Evolutionary conservation across 2,329 filamentous ascomycete species (phyloP), one percentile per base, ranked within the genome.

Genomic region (Exophiala alcalophila): DNA sequence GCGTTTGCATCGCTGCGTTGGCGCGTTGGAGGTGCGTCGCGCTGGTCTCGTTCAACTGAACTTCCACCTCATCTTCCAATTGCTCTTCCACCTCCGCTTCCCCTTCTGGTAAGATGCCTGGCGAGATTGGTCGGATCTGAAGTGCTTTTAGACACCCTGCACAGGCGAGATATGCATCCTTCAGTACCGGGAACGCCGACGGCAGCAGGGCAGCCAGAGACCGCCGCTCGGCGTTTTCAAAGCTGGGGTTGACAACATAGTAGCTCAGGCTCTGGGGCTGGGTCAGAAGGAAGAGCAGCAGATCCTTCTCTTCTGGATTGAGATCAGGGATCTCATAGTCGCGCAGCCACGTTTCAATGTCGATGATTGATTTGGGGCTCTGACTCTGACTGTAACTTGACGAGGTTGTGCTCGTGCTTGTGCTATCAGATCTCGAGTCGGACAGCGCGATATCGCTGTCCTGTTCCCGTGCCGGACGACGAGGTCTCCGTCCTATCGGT

Each of bases 151-250:
- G 15, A 10, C 19, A 32, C 2, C 44, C 44, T 5, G 44, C 44
- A 37, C 28, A 41, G 12, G 44, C 44, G 18, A 47, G 37, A 38
- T 41, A 47, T 10, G 44, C 44, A 15, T 47, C 44, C 25, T 42
- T 42, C 21, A 47, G 44, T 21, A 47, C 33, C 6, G 44, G 44
- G 25, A 37, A 42, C 10, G 44, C 44, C 5, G 33, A 20, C 14
- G 32, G 37, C 33, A 47, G 18, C 7, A 28, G 44, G 9, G 44
- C 38, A 10, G 15, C 44, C 9, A 47, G 31, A 7, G 44, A 47
- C n/a, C 32, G 26, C 16, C 11, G 37, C 15, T 37, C 38, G 16
- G 37, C 44, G n/a, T 42, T 33, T 42, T 42, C 25, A 23, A 47
- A 47, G 16, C 32, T 47, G 23, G 44, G 33, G 15, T 32, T 29